phyloP scores from a whole-genome alignment of 768 basidiomycete species.

The Trametes elegans region DNA sequence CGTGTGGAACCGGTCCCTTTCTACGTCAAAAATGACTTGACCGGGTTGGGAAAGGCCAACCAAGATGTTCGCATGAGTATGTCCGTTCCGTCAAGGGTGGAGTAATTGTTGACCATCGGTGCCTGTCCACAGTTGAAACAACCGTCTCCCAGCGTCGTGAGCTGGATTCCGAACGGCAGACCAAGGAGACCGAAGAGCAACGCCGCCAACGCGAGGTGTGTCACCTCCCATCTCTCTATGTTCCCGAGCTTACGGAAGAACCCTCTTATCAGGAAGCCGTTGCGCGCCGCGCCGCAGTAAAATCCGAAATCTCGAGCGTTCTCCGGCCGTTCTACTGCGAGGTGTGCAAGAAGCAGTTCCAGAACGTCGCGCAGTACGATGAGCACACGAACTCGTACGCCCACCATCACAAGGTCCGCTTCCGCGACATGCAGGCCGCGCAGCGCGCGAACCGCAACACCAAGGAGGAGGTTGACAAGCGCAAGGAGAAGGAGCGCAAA shows the following conservation, averaged over 20 bases:
- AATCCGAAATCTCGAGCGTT: constrained; percentile 64
- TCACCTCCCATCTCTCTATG: background rate
- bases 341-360: constrained; percentile 86
- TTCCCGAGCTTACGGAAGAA: background rate
- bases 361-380: constrained; percentile 82
- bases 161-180: constrained; percentile 79
- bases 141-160: constrained; percentile 80
- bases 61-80: constrained; percentile 74
- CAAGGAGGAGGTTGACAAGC: constrained; percentile 65
- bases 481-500: constrained; percentile 83
- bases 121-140: constrained; percentile 48
- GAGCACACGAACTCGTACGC: constrained; percentile 90
- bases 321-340: constrained; percentile 77
- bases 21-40: constrained; percentile 71
- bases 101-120: background rate
- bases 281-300: constrained; percentile 62
- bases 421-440: constrained; percentile 78
- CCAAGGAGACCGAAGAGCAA: constrained; percentile 77
- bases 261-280: constrained; percentile 48
- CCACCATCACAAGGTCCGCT: constrained; percentile 81
- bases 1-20: constrained; percentile 85
- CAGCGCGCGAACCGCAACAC: constrained; percentile 54
- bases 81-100: background rate
- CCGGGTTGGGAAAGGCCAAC: constrained; percentile 74
- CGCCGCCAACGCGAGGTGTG: constrained; percentile 68